Percentiles rank a stretch among this genome's conserved stretches.
Evolutionary conservation across 2,329 filamentous ascomycete genomes (phyloP).

Genomic region (Epichloe hybrida): DNA sequence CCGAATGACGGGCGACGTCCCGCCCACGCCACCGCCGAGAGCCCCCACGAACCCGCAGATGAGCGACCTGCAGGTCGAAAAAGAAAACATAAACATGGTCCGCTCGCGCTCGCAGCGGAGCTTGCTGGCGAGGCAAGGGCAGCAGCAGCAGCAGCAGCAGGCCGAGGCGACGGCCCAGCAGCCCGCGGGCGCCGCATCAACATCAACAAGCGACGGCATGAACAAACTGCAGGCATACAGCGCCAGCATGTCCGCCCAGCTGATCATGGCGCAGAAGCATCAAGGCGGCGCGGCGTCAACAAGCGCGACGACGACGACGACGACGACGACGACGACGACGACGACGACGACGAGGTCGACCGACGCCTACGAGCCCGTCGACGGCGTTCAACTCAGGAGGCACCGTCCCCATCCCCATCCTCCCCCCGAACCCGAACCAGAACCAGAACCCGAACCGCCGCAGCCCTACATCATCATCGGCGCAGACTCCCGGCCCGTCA

Average conservation of each 20-base stretch:
- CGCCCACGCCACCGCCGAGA: slow-evolving; percentile 60
- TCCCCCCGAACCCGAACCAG: too few species aligned
- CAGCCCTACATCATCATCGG: slow-evolving; percentile 49
- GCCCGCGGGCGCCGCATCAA: not conserved
- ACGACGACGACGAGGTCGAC: not conserved
- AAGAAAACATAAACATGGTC: slow-evolving; percentile 45
- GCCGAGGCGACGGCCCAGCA: slow-evolving; percentile 13
- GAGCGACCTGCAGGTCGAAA: slow-evolving; percentile 48
- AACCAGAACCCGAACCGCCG: slow-evolving; percentile 10
- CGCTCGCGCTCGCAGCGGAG: slow-evolving; percentile 44
- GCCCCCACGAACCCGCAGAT: slow-evolving; percentile 52
- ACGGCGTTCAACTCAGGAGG: slow-evolving; percentile 39
- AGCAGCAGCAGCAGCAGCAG: slow-evolving; percentile 13
- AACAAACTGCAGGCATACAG: slow-evolving; percentile 15
- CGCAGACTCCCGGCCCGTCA: slow-evolving; percentile 58
- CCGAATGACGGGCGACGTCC: slow-evolving; percentile 61
- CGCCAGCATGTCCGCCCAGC: slow-evolving; percentile 14
- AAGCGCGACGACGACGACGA: not conserved
- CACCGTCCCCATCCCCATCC: slow-evolving; percentile 12
- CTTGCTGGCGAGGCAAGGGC: slow-evolving; percentile 27
- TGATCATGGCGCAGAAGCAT: slow-evolving; percentile 11
- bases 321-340: not conserved
- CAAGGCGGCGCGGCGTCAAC: not conserved
- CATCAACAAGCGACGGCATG: not conserved
- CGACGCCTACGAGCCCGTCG: slow-evolving; percentile 26